Conservation (phyloP, 345 rosid species). For the Camelina sativa region DNA sequence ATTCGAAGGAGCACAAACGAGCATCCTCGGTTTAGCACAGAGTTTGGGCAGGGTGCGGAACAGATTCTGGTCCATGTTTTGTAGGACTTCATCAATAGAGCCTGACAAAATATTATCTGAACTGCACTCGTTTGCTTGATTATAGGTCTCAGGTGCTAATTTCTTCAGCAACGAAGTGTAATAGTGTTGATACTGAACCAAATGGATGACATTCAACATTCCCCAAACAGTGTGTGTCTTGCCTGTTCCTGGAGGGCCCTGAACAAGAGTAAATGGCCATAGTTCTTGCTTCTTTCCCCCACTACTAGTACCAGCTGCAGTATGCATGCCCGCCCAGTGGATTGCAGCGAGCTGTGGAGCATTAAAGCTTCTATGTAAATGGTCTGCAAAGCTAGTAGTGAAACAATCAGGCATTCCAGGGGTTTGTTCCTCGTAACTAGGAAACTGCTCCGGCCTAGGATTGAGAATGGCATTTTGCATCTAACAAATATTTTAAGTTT, state of each 20-base stretch:
- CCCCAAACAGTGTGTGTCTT: conserved; percentile 99
- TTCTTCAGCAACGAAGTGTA: conserved; percentile 90
- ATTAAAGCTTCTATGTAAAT: conserved; percentile 79
- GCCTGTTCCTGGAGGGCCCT: conserved; percentile 99
- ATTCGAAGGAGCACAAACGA: conserved; percentile 99
- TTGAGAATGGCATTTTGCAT: conserved; percentile 93
- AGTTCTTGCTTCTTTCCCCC: conserved; percentile 85
- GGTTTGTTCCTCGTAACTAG: conserved; percentile 82
- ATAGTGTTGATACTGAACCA: conserved; percentile 98
- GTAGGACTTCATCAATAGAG: conserved; percentile 97
- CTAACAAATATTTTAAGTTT: conserved; percentile 45
- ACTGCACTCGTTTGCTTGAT: conserved; percentile 72
- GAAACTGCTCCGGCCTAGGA: conserved; percentile 90
- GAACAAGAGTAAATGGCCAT: conserved; percentile 99
- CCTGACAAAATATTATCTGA: conserved; percentile 66
- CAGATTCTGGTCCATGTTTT: conserved; percentile 96
- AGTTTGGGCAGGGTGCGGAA: conserved; percentile 90
- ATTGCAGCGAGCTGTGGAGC: conserved; percentile 92
- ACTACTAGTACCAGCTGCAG: conserved; percentile 97
- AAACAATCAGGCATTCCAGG: conserved; percentile 96
- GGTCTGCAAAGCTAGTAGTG: conserved; percentile 74
- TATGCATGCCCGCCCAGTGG: conserved; percentile 97
- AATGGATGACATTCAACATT: conserved; percentile 97
- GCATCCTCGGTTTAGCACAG: conserved; percentile 95
- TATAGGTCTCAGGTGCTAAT: conserved; percentile 94